These are phyloP conservation scores for Achaetomiella virescens DNA, from an alignment of 495 filamentous ascomycete species.

Conservation along the genomic window DNA sequence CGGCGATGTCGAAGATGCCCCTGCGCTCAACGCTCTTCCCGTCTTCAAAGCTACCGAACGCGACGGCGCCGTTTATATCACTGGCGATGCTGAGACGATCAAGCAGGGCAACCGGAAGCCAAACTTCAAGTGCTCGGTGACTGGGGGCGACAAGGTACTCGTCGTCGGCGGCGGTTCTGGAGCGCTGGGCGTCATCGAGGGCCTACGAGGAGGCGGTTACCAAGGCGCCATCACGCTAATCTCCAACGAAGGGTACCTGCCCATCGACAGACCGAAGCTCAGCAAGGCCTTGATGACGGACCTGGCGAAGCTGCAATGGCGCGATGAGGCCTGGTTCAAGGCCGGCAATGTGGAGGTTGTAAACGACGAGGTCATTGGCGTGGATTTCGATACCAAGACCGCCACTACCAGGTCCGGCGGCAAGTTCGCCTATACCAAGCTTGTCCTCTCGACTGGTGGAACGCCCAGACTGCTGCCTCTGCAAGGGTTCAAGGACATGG, in stretches of 20 bases:
- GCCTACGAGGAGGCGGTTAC: slow-evolving; percentile 74
- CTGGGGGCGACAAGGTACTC: slow-evolving; percentile 63
- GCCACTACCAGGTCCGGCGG: slow-evolving; percentile 67
- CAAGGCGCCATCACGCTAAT: slow-evolving; percentile 76
- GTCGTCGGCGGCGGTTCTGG: slow-evolving; percentile 89
- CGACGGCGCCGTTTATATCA: slow-evolving; percentile 77
- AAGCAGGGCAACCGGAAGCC: slow-evolving; percentile 67
- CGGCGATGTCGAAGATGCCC: slow-evolving; percentile 94
- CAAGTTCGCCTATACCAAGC: slow-evolving; percentile 71
- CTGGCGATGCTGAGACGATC: slow-evolving; percentile 71
- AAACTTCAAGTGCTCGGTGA: slow-evolving; percentile 58
- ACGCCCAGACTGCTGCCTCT: slow-evolving; percentile 71
- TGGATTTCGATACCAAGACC: slow-evolving; percentile 69
- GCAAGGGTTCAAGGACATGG: slow-evolving; percentile 76
- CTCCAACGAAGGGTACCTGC: slow-evolving; percentile 72
- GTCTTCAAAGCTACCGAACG: slow-evolving; percentile 76
- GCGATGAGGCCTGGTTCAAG: slow-evolving; percentile 70
- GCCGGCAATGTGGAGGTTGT: slow-evolving; percentile 66
- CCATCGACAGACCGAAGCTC: slow-evolving; percentile 91
- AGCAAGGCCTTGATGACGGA: slow-evolving; percentile 93
- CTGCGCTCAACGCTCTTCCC: slow-evolving; percentile 73
- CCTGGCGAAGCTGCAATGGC: slow-evolving; percentile 64
- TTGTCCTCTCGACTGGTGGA: slow-evolving; percentile 84
- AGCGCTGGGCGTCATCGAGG: slow-evolving; percentile 70
- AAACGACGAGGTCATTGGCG: slow-evolving; percentile 62